Base-by-base conservation (phyloP, 441 rosid species). In the Hura crepitans region DNA sequence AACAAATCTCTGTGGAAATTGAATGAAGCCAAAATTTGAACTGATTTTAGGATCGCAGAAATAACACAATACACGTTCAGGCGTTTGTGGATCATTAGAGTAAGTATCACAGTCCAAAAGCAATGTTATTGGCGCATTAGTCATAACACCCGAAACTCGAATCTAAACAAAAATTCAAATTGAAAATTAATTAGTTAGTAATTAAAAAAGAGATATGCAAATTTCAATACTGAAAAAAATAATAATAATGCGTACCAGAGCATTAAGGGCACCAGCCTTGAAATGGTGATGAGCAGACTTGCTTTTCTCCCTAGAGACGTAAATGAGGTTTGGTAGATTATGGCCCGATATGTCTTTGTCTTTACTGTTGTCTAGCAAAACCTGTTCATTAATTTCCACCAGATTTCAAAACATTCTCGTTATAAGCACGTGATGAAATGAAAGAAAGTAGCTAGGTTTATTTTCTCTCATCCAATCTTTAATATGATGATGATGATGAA, bases 221-320 rank as follows among this genome's bases (percentile, higher is more conserved):
- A 23, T n/a, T n/a, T n/a, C n/a, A n/a, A n/a, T n/a, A 47, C 1
- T 5, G 5, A 64, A 14, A 17, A 6, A 27, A 13, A 11, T 3
- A 17, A 4, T 12, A 28, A 15, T n/a, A 8, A 9, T 33, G 31
- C 45, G 42, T 79, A 88, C 94, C 87, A 85, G 64, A 14, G 71
- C 80, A 66, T 94, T 94, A 18, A 86, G 92, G 65, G 97, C 97
- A 57, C 97, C 96, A 2, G 92, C 93, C 78, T 93, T 89, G 72
- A 82, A 93, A 72, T 91, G 80, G 80, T 93, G 97, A 9, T 75
- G 82, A 23, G 76, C 75, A 30, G 74, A 68, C 58, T 71, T 82
- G 74, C 81, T 80, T 75, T 91, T 91, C 62, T 90, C 82, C 71
- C 97, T 79, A 3, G 97, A 80, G 54, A 91, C 74, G 51, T 89